Conservation (phyloP, 371 early-diverging fungal genomes). For the Mortierella sp. region DNA sequence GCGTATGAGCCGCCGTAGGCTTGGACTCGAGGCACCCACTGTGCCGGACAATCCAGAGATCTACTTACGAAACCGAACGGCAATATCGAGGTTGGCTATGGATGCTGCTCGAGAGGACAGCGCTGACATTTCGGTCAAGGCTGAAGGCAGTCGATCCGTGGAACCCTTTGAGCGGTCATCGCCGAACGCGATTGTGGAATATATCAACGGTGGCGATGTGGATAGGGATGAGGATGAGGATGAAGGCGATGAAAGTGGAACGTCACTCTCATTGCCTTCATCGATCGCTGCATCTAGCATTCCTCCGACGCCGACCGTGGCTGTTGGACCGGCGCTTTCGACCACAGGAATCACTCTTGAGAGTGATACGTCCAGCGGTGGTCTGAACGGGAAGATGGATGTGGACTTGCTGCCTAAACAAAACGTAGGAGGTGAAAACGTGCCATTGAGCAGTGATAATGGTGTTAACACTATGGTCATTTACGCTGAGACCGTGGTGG, state of each 20-base stretch:
- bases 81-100: neutral
- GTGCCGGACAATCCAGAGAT: slow-evolving; percentile 47
- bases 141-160: neutral
- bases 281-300: slow-evolving; percentile 11
- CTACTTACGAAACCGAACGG: slow-evolving; percentile 30
- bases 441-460: neutral
- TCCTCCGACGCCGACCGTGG: neutral
- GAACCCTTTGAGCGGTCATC: neutral
- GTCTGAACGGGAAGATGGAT: slow-evolving; percentile 11
- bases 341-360: neutral
- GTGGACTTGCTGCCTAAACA: slow-evolving; percentile 9
- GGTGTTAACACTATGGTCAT: too few relatives aligned
- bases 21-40: slow-evolving; percentile 45
- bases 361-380: neutral
- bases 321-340: neutral
- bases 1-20: slow-evolving; percentile 38
- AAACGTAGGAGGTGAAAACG: neutral
- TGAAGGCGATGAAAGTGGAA: slow-evolving; percentile 20
- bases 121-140: slow-evolving; percentile 3
- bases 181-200: too few relatives aligned
- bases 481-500: too few relatives aligned
- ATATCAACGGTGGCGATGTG: neutral
- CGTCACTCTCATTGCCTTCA: slow-evolving; percentile 18
- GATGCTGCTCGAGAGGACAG: slow-evolving; percentile 28
- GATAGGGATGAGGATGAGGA: neutral